Evolutionary conservation across 257 asterid species (phyloP), one percentile per base, ranked within the genome.

Genomic region (Mitragyna speciosa): DNA sequence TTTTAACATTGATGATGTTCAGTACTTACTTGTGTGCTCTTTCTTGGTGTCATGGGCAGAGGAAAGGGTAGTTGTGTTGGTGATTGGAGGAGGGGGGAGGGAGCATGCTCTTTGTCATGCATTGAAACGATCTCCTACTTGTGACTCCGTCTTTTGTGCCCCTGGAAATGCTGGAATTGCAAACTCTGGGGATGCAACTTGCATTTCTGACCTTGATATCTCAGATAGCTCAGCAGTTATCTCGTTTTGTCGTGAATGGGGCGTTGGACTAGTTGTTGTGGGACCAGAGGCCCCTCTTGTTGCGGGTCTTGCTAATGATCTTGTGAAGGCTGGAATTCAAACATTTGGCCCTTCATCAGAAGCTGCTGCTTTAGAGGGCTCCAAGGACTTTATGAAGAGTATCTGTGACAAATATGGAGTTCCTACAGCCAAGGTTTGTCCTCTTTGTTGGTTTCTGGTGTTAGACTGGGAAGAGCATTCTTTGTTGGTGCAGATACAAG

Each of bases 201-300:
- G 99, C 77, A 85, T 95, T 56, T 79, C 85, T 36, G 90, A 89
- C 83, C 94, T 95, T 20, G 87, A 95, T 83, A 84, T 90, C 76
- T 89, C 87, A 0, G 90, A 92, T 78, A 92, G 99, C 83, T 83
- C 90, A 8, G 85, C 89, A 0, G 99, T 95, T 84, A 89, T 95
- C 68, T 86, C 87, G 24, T 95, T 95, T 82, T 95, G 99, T 84
- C 97, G 73, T 30, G 85, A 91, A 28, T 89, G 94, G 96, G 90
- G 91, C 65, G 92, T 95, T 75, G 98, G 97, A 10, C 81, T 95
- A 47, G 98, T 95, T 81, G 94, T 95, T 70, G 84, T 95, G 12
- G 99, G 99, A 48, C 98, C 98, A 0, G 99, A 95, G 91, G 98
- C 96, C 75, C 98, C 96, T 72, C 99, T 95, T 71, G 98, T 93